Percentiles rank a stretch among this genome's conserved stretches.
These are phyloP conservation scores for Medicago truncatula DNA, from an alignment of 306 rosid species.

Conservation along the genomic window DNA sequence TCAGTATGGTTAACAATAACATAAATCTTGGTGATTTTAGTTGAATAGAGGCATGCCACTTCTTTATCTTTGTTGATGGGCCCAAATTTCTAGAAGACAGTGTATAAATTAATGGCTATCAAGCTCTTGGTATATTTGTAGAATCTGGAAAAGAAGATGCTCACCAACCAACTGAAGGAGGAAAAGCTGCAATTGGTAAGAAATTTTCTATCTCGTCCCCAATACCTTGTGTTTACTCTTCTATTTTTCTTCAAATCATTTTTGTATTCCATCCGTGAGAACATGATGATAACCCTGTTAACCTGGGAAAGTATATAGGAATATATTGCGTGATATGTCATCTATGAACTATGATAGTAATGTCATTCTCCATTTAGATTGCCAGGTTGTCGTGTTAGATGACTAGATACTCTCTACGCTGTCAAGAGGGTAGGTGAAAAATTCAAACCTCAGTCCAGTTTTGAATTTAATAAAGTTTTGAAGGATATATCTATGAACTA, in stretches of 20 bases:
- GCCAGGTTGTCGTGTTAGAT: not conserved
- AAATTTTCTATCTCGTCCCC: not conserved
- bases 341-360: not conserved
- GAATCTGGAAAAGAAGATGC: constrained; percentile 34
- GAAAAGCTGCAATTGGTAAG: constrained; percentile 4
- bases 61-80: constrained; percentile 9
- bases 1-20: constrained; percentile 25
- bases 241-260: not conserved
- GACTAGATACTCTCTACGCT: not conserved
- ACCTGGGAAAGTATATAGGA: not conserved
- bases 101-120: not conserved
- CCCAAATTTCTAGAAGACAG: constrained; percentile 15
- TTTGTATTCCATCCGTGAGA: constrained; percentile 6
- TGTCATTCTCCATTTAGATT: not conserved
- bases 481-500: not conserved
- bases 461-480: not conserved
- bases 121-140: constrained; percentile 24
- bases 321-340: not conserved
- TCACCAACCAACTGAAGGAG: constrained; percentile 7
- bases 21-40: constrained; percentile 4
- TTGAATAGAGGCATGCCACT: not conserved
- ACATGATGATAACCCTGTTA: not conserved
- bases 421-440: constrained; percentile 2
- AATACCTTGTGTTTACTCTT: not conserved
- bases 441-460: not conserved